These are phyloP conservation scores for Echites panduratus DNA, from an alignment of 257 asterid species.

Conservation along the genomic window DNA sequence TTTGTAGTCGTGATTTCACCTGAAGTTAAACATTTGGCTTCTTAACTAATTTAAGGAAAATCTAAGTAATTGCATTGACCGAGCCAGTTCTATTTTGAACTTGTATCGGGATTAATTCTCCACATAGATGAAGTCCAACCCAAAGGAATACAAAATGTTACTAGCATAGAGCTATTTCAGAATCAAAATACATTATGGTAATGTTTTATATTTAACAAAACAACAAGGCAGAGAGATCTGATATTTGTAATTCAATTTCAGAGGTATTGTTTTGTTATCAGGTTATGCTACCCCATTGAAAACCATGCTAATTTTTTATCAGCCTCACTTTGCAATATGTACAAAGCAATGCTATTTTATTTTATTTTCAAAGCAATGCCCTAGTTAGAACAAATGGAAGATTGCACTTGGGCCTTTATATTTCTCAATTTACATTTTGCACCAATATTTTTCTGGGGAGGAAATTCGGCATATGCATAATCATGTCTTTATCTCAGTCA, in stretches of 20 bases:
- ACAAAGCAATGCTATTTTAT: not conserved
- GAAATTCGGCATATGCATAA: not conserved
- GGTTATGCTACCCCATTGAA: not conserved
- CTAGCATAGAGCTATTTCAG: not conserved
- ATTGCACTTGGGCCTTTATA: not conserved
- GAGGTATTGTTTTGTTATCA: not conserved
- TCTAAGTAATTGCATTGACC: not conserved
- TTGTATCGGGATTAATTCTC: not conserved
- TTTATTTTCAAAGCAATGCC: not conserved
- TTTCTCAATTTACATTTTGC: not conserved
- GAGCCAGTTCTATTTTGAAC: not conserved
- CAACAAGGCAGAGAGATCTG: not conserved
- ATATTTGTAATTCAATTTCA: not conserved
- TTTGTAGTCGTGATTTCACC: slow-evolving; percentile 80
- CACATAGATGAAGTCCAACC: not conserved
- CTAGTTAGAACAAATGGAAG: not conserved
- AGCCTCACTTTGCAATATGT: not conserved
- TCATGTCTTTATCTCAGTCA: not conserved
- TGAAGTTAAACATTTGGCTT: slow-evolving; percentile 24
- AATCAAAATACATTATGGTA: not conserved
- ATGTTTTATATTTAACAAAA: not conserved
- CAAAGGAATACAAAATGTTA: not conserved
- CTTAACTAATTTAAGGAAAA: not conserved
- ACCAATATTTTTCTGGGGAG: not conserved
- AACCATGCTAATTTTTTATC: not conserved